Evolutionary conservation across 495 filamentous ascomycete species (phyloP).

Genomic region (Coniosporium apollinis): DNA sequence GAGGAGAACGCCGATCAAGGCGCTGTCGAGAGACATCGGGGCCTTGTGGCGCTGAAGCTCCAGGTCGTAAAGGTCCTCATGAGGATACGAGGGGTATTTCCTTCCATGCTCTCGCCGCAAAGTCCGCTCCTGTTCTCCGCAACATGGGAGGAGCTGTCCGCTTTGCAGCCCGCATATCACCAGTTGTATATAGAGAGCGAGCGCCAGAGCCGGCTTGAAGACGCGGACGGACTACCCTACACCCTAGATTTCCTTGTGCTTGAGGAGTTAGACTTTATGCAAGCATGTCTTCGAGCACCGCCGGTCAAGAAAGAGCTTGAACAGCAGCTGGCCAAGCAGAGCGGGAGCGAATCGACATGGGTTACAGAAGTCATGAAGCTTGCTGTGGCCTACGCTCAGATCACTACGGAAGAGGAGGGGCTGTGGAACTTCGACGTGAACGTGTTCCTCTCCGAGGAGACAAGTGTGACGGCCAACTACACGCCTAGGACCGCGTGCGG

Average conservation of each 20-base stretch:
- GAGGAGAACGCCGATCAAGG: slow-evolving; percentile 35
- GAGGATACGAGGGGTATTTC: slow-evolving; percentile 75
- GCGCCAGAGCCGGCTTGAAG: slow-evolving; percentile 72
- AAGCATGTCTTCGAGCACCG: slow-evolving; percentile 64
- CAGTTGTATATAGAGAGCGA: slow-evolving; percentile 72
- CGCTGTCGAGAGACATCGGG: slow-evolving; percentile 38
- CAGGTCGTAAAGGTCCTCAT: slow-evolving; percentile 83
- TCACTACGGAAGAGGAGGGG: slow-evolving; percentile 80
- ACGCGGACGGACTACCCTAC: slow-evolving; percentile 81
- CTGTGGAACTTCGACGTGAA: slow-evolving; percentile 95
- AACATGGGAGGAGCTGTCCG: slow-evolving; percentile 70
- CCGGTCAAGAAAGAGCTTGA: slow-evolving; percentile 75
- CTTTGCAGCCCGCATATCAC: slow-evolving; percentile 52
- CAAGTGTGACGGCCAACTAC: slow-evolving; percentile 89
- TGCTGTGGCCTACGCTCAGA: slow-evolving; percentile 73
- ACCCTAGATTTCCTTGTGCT: slow-evolving; percentile 86
- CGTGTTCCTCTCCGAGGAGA: slow-evolving; percentile 87
- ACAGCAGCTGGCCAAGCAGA: slow-evolving; percentile 43
- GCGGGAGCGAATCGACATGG: slow-evolving; percentile 44
- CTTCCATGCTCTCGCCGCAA: slow-evolving; percentile 60
- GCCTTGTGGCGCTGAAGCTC: slow-evolving; percentile 68
- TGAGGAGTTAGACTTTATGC: slow-evolving; percentile 87
- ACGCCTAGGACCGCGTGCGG: slow-evolving; percentile 82
- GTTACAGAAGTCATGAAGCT: slow-evolving; percentile 67
- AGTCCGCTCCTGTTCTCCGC: slow-evolving; percentile 64